phyloP scores from a whole-genome alignment of 306 rosid genomes.

The Pueraria montana region DNA sequence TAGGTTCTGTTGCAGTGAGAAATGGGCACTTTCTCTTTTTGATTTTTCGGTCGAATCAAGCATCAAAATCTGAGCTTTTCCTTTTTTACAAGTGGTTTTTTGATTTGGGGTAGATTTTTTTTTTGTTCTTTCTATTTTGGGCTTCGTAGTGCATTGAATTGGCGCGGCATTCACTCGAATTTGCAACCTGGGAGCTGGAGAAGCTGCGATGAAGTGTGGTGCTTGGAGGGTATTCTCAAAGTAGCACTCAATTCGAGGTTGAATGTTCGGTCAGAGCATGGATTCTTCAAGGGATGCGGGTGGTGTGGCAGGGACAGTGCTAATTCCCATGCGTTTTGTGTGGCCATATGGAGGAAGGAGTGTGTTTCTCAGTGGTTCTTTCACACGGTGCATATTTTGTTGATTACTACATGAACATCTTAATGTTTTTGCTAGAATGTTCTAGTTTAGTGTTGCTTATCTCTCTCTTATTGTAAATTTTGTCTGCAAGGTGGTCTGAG shows the following conservation, averaged over 20 bases:
- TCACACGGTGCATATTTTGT: slow-evolving; percentile 68
- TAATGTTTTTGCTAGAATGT: slow-evolving; percentile 20
- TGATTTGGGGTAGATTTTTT: slow-evolving; percentile 29
- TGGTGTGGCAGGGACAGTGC: slow-evolving; percentile 66
- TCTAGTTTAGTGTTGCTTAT: slow-evolving; percentile 2
- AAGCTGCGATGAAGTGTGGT: slow-evolving; percentile 52
- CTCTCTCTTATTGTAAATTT: slow-evolving; percentile 3
- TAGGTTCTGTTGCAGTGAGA: slow-evolving; percentile 28
- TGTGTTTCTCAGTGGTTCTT: slow-evolving; percentile 88
- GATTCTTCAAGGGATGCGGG: slow-evolving; percentile 66
- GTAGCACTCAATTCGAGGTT: slow-evolving; percentile 46
- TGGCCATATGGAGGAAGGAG: slow-evolving; percentile 95
- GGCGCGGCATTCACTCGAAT: slow-evolving; percentile 52
- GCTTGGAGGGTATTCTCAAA: slow-evolving; percentile 55
- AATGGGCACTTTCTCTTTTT: slow-evolving; percentile 30
- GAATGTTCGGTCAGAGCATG: slow-evolving; percentile 74
- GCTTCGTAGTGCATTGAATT: slow-evolving; percentile 50
- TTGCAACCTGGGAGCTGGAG: slow-evolving; percentile 50
- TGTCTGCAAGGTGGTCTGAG: slow-evolving; percentile 81
- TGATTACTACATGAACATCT: slow-evolving; percentile 6
- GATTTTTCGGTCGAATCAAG: slow-evolving; percentile 39
- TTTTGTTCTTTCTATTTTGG: slow-evolving; percentile 18
- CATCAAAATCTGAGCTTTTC: slow-evolving; percentile 37
- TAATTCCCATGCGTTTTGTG: slow-evolving; percentile 90
- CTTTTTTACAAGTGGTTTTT: slow-evolving; percentile 5